These are phyloP conservation scores for Musa acuminata DNA, from an alignment of 176 grass and related monocot genomes.

Conservation along the genomic window DNA sequence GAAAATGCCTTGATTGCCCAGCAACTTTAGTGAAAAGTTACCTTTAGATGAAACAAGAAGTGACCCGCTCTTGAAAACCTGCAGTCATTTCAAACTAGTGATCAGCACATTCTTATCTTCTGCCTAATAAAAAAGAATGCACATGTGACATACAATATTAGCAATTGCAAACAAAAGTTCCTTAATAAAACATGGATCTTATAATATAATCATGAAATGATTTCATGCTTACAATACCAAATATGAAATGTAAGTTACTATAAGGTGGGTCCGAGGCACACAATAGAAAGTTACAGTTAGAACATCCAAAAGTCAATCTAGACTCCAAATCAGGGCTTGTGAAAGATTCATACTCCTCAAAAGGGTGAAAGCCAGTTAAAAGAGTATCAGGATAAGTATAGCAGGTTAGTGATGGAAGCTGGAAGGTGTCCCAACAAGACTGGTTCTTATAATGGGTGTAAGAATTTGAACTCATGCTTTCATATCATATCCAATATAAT, in stretches of 20 bases:
- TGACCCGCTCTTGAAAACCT: constrained; percentile 88
- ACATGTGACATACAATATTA: background rate
- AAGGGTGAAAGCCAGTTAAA: too few species aligned
- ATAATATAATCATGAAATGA: background rate
- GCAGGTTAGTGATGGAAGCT: too few species aligned
- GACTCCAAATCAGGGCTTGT: too few species aligned
- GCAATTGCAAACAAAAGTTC: background rate
- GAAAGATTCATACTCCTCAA: too few species aligned
- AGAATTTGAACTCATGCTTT: background rate
- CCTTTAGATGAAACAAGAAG: constrained; percentile 93
- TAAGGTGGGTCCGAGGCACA: too few species aligned
- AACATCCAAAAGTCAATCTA: too few species aligned
- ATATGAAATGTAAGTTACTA: too few species aligned
- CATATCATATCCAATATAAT: background rate
- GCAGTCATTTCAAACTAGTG: constrained; percentile 25
- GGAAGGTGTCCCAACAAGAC: too few species aligned
- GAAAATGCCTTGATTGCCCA: background rate
- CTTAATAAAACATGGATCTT: background rate
- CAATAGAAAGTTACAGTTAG: too few species aligned
- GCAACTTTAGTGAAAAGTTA: constrained; percentile 22
- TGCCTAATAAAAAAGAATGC: background rate
- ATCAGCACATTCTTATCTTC: constrained; percentile 5
- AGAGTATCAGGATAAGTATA: too few species aligned
- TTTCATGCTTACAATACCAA: too few species aligned
- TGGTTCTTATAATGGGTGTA: too few species aligned